phyloP scores from a whole-genome alignment of 495 filamentous ascomycete species.

The Gamarada debralockiae region DNA sequence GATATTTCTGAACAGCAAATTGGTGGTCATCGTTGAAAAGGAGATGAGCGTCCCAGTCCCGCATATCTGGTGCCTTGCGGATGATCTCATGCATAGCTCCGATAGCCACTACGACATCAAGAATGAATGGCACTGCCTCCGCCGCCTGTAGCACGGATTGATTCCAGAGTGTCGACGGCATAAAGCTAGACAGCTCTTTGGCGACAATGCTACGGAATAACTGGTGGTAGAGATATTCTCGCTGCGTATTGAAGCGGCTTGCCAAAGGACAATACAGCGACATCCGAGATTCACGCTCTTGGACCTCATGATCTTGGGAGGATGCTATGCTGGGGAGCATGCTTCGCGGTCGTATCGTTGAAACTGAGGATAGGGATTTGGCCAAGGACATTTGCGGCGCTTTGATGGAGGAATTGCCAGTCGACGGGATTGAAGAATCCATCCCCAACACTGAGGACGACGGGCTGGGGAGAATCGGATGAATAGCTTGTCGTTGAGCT shows the following conservation, averaged over 20 bases:
- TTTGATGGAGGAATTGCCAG: too few species aligned
- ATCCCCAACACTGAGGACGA: too few species aligned
- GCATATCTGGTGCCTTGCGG: neutral
- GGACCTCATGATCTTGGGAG: neutral
- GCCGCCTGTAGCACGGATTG: neutral
- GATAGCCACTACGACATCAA: neutral
- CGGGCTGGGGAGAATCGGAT: too few species aligned
- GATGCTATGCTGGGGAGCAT: neutral
- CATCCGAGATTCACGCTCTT: too few species aligned
- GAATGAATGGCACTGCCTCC: neutral
- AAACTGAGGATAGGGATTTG: too few species aligned
- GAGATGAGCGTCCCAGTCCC: neutral
- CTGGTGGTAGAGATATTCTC: neutral
- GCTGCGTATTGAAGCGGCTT: constrained; percentile 1
- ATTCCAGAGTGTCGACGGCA: neutral
- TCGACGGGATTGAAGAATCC: too few species aligned
- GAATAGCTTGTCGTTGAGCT: neutral
- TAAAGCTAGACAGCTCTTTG: neutral
- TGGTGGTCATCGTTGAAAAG: neutral
- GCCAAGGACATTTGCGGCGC: too few species aligned
- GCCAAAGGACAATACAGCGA: neutral
- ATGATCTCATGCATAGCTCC: constrained; percentile 1
- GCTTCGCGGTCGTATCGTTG: neutral
- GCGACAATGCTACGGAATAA: neutral
- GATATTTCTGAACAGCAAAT: constrained; percentile 1